phyloP scores from a whole-genome alignment of 148 eudicot species.

The Camellia japonica region DNA sequence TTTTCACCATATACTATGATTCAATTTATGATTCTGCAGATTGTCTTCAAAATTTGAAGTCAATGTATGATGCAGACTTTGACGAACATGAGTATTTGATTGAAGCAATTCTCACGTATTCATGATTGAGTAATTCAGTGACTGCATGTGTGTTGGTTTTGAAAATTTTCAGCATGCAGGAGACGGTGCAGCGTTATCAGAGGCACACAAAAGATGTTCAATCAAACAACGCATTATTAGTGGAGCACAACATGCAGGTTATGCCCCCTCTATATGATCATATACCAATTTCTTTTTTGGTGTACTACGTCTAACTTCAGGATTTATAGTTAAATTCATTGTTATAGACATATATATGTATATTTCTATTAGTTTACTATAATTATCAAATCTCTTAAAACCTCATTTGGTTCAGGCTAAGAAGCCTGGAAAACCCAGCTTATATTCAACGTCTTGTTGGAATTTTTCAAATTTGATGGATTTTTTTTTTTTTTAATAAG shows the following conservation, averaged over 20 bases:
- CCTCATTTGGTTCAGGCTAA: too few species aligned
- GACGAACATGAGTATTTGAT: too few species aligned
- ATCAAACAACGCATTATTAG: slow-evolving; percentile 35
- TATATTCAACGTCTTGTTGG: too few species aligned
- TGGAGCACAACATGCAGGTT: slow-evolving; percentile 70
- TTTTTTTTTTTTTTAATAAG: too few species aligned
- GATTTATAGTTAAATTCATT: background rate
- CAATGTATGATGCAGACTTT: background rate
- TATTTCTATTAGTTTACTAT: background rate
- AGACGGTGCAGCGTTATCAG: slow-evolving; percentile 67
- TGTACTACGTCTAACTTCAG: background rate
- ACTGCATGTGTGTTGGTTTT: background rate
- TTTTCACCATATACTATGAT: background rate
- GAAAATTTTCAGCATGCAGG: slow-evolving; percentile 60
- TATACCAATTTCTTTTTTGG: background rate
- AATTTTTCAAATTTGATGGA: too few species aligned
- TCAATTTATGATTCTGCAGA: background rate
- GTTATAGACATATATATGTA: background rate
- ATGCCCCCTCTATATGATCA: slow-evolving; percentile 1
- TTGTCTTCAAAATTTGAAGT: background rate
- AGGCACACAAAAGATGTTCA: slow-evolving; percentile 60
- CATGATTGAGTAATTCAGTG: background rate
- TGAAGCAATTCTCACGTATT: background rate
- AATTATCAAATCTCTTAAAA: background rate
- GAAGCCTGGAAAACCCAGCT: too few species aligned